Base-by-base conservation (phyloP, 805 yeast species). In the Lipomyces lipofer region DNA sequence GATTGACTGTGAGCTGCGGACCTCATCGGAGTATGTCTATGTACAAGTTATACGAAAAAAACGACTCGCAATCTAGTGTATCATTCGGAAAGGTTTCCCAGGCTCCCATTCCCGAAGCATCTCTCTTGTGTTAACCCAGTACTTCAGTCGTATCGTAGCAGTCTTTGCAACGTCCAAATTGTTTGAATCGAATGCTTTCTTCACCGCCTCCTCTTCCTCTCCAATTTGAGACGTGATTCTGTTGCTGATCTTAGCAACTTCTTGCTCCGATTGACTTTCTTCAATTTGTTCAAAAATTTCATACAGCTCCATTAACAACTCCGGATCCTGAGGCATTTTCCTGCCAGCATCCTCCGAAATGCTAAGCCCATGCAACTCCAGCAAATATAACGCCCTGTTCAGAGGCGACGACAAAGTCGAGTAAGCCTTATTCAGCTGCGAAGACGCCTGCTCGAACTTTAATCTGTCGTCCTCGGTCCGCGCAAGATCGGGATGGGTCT, bases 201-300 rank as follows among this genome's bases (percentile, higher is more conserved):
- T 75, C 47, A 92, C 70, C 6, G 54, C 64, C 1, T 63, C 55
- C 54, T 79, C 84, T 2, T 82, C 68, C 1, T 69, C 69, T 1
- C 68, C 63, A 25, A 89, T 79, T 33, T 91, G 75, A 17, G 59
- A 67, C 30, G 82, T 77, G 63, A 89, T 90, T 52, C 81, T 85
- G 8, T 59, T 64, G 28, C 77, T 75, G 38, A 89, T 65, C 0
- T 63, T 69, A 1, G 70, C 77, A 29, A 88, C 73, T 45, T 88
- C 96, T 2, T 75, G 71, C 47, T 81, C 85, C 49, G 70, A 71
- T 1, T 74, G 72, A 4, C 88, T 84, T 60, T 81, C 81, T 57
- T 88, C 95, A 53, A 91, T 72, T 39, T 81, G 79, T 69, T 92
- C 99, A 67, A 91, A 94, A 3, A 88, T 82, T 60, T 89, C 95